phyloP scores from a whole-genome alignment of 805 yeast species.

The Jamesozyma gamospora region DNA sequence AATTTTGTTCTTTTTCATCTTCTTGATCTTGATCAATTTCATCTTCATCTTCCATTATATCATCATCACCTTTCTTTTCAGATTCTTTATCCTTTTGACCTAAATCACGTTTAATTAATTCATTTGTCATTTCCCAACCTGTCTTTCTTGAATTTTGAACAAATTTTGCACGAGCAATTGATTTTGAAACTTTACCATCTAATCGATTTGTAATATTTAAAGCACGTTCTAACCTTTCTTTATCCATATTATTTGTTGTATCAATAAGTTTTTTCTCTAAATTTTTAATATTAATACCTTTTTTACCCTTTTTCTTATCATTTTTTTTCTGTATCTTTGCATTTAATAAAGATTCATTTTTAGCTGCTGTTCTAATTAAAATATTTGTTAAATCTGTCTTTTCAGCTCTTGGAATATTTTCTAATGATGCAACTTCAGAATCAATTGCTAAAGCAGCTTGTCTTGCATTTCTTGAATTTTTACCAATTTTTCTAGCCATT shows the following conservation, averaged over 20 bases:
- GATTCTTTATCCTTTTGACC: constrained; percentile 1
- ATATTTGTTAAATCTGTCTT: constrained; percentile 52
- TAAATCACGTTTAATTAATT: constrained; percentile 32
- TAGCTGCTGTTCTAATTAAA: constrained; percentile 55
- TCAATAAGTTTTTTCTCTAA: constrained; percentile 7
- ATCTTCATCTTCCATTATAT: constrained; percentile 9
- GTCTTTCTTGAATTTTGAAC: constrained; percentile 56
- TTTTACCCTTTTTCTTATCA: constrained; percentile 30
- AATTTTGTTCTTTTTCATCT: background rate
- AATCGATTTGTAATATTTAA: constrained; percentile 44
- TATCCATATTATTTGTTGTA: constrained; percentile 28
- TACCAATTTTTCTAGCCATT: constrained; percentile 10
- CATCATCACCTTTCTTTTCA: constrained; percentile 3
- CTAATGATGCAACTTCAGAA: constrained; percentile 41
- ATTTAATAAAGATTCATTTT: constrained; percentile 52
- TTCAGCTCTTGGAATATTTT: constrained; percentile 47
- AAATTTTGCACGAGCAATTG: constrained; percentile 52
- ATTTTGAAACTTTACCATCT: constrained; percentile 52
- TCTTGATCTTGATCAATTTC: constrained; percentile 14
- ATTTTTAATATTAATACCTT: constrained; percentile 18
- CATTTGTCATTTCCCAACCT: constrained; percentile 63
- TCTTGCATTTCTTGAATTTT: constrained; percentile 71
- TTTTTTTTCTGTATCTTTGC: constrained; percentile 42
- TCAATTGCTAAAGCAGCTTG: constrained; percentile 40
- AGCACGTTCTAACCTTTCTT: constrained; percentile 39